Percentiles rank a stretch among this genome's conserved stretches.
Evolutionary conservation across 306 rosid species (phyloP).

Genomic region (Quercus alba): DNA sequence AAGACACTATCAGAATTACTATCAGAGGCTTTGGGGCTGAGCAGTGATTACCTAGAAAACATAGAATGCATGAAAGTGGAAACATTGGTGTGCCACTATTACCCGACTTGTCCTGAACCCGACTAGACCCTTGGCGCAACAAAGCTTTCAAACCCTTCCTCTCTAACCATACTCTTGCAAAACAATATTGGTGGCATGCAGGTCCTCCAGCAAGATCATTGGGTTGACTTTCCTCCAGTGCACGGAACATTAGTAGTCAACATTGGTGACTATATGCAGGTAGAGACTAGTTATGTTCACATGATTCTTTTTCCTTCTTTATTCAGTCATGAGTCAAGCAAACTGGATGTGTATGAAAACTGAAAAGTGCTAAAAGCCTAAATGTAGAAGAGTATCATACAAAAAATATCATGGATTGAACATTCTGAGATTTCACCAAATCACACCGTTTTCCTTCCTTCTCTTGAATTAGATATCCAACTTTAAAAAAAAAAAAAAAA

Average conservation of each 20-base stretch:
- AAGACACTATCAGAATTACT: constrained; percentile 44
- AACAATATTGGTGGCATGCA: constrained; percentile 74
- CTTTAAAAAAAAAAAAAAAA: too few species aligned
- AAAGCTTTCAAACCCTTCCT: constrained; percentile 75
- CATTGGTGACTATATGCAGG: constrained; percentile 81
- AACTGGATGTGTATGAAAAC: too few species aligned
- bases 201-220: constrained; percentile 57
- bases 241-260: constrained; percentile 60
- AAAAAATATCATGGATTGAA: too few species aligned
- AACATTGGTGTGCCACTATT: constrained; percentile 64
- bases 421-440: too few species aligned
- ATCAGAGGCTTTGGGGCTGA: constrained; percentile 65
- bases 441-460: too few species aligned
- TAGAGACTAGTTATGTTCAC: background rate
- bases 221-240: constrained; percentile 58
- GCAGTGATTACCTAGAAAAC: constrained; percentile 40
- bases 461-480: too few species aligned
- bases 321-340: too few species aligned
- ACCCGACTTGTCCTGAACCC: constrained; percentile 79
- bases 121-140: constrained; percentile 60
- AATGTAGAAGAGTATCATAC: too few species aligned
- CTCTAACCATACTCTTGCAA: constrained; percentile 63
- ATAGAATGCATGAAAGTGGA: constrained; percentile 65
- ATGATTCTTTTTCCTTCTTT: background rate
- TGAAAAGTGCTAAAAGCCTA: too few species aligned